Base-by-base conservation (phyloP, 2,329 filamentous ascomycete species). In the Furcasterigmium furcatum region DNA sequence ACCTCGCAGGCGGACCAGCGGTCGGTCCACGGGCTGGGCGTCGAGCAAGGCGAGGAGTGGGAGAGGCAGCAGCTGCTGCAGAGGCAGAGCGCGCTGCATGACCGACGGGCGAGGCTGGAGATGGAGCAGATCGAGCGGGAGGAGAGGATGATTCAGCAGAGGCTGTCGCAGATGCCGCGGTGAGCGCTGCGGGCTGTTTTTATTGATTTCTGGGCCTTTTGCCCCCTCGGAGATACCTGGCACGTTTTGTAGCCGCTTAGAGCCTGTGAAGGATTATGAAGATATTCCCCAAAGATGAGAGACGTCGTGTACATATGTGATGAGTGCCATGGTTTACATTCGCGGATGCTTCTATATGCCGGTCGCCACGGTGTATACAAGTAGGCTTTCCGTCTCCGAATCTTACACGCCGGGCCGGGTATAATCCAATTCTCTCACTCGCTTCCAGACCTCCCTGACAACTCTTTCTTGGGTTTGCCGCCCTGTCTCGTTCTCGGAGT, bases 371-470 rank as follows among this genome's bases (percentile, higher is more conserved):
- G n/a, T n/a, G n/a, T n/a, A n/a, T n/a, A n/a, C n/a, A n/a, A n/a
- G n/a, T n/a, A n/a, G n/a, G n/a, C n/a, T n/a, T n/a, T n/a, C n/a
- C n/a, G n/a, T n/a, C n/a, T n/a, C n/a, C n/a, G n/a, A n/a, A n/a
- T n/a, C n/a, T 18, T 51, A 80, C 43, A 69, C 75, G 2, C 84
- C 84, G 1, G 84, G 86, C 18, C 87, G 72, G 20, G 69, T 67
- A 58, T 90, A 91, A 54, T 88, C 82, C 45, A 91, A 64, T 12
- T 73, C 66, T 42, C 77, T 69, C 6, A 89, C 86, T 27, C 87
- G 73, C 52, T 76, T 77, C 87, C 87, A 91, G 2, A 87, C 82
- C 56, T 88, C 85, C 36, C 85, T 71, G 2, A 88, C 84, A 1
- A 84, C 78, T 47, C 87, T 71, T 54, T 89, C 85, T 55, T 91